A percentile compares a stretch with the other conserved stretches of the same genome.
Conservation (phyloP, 169 alveolate species). For the Amoebophrya sp. region DNA sequence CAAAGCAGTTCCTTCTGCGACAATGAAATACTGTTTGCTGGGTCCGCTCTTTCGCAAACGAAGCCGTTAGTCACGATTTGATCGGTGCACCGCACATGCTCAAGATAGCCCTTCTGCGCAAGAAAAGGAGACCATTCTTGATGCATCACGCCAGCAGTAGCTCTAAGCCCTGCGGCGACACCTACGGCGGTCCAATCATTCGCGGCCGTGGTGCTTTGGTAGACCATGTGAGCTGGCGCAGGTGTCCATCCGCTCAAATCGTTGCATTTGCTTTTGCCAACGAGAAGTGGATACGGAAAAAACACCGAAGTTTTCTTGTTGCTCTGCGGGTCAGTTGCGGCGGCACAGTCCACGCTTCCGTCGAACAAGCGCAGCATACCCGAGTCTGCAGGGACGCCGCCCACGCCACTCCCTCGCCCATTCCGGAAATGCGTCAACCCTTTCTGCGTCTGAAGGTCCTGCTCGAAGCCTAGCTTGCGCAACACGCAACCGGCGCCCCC, state of each 20-base stretch:
- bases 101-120: background rate
- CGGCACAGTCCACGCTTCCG: background rate
- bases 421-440: background rate
- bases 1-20: no score
- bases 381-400: background rate
- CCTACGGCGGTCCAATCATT: background rate
- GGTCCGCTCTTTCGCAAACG: background rate
- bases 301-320: background rate
- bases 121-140: background rate
- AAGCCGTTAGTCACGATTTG: background rate
- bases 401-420: background rate
- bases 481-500: background rate
- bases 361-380: background rate
- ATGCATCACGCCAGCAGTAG: no score
- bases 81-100: slow-evolving; percentile 2
- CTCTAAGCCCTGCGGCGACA: background rate
- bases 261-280: background rate
- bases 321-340: background rate
- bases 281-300: background rate
- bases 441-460: background rate
- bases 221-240: background rate
- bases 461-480: background rate
- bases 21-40: background rate
- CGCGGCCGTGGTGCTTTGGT: background rate
- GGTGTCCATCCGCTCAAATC: background rate